phyloP scores from a whole-genome alignment of 2,329 filamentous ascomycete genomes.

The Fusarium sp. region DNA sequence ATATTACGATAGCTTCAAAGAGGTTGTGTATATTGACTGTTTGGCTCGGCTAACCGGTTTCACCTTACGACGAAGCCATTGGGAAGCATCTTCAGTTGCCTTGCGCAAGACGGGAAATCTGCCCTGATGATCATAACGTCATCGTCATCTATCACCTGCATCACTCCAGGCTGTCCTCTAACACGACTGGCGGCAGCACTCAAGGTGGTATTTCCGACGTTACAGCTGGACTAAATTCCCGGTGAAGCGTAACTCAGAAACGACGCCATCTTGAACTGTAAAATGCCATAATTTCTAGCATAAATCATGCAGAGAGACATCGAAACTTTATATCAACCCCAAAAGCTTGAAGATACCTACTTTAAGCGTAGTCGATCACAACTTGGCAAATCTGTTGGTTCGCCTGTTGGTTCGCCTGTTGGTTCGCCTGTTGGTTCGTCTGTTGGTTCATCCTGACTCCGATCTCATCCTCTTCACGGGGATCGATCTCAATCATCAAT shows the following conservation, averaged over 20 bases:
- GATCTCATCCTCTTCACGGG: constrained; percentile 4
- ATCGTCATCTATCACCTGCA: constrained; percentile 16
- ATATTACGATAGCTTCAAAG: background rate
- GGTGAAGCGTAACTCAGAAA: constrained; percentile 5
- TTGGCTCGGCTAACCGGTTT: constrained; percentile 15
- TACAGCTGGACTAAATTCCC: constrained; percentile 6
- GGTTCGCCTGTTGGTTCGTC: background rate
- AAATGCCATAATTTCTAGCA: background rate
- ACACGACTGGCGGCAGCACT: constrained; percentile 1
- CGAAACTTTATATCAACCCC: background rate
- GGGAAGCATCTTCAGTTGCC: background rate
- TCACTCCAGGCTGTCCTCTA: background rate
- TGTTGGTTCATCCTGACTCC: background rate
- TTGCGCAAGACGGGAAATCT: constrained; percentile 1
- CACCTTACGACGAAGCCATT: background rate
- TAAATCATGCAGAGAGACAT: background rate
- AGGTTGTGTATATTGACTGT: background rate
- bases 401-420: background rate
- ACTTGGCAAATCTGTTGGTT: constrained; percentile 8
- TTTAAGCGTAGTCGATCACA: background rate
- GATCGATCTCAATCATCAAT: constrained; percentile 10
- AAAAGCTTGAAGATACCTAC: background rate
- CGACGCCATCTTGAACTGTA: background rate
- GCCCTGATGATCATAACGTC: constrained; percentile 19
- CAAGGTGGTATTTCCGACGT: constrained; percentile 21